Evolutionary conservation across 495 filamentous ascomycete genomes (phyloP), one percentile per base, ranked within the genome.

Genomic region (Durotheca rogersii): DNA sequence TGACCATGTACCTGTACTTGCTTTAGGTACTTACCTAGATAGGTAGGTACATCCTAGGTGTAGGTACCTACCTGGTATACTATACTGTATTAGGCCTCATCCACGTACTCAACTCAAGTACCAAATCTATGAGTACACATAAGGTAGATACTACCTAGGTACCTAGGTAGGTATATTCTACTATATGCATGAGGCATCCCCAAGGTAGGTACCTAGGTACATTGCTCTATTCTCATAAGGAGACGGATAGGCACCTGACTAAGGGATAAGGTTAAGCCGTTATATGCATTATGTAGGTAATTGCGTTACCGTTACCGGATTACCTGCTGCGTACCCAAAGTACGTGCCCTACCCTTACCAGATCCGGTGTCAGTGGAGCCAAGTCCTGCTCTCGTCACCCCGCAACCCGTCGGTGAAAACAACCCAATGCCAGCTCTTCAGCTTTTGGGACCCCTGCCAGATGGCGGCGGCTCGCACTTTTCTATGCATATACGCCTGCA

Each of bases 341-440:
- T n/a, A n/a, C n/a, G n/a, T n/a, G n/a, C n/a, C n/a, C 39, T 25
- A 41, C 47, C 15, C 39, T 58, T 40, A 47, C 43, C 31, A 14
- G 32, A 23, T n/a, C 33, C 12, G 33, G 4, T 6, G 6, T 21
- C 10, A n/a, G 11, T 20, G 19, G n/a, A 20, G 17, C 25, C 38
- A 40, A 39, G 45, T 30, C 44, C 37, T 14, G 21, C 49, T 29
- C 62, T 58, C 59, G 62, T 66, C 56, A 61, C 62, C 60, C 60
- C 62, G 62, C 62, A 63, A 66, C 62, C 50, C 51, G 51, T 43
- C 52, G 33, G 47, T 51, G 38, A 65, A 62, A 65, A 66, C 62
- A 66, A 65, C 53, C 30, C 54, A 47, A 18, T 34, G 18, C 36
- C 43, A 52, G 55, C 55, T 45, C 37, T 53, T 45, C 43, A 49